phyloP scores from a whole-genome alignment of 768 basidiomycete species.

The Suillus discolor region DNA sequence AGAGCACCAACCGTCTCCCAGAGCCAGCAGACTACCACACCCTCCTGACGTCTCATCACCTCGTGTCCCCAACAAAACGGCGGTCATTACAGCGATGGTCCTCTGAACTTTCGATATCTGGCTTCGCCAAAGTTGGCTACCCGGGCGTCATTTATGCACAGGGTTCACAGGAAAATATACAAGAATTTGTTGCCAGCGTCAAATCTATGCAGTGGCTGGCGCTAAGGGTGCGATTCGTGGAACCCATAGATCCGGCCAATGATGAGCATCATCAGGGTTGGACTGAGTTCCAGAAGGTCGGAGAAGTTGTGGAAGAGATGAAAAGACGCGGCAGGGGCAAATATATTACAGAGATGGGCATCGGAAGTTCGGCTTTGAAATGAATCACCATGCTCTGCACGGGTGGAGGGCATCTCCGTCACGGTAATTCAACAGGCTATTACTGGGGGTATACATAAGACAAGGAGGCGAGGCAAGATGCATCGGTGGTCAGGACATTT shows the following conservation, averaged over 20 bases:
- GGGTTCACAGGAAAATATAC: slow-evolving; percentile 51
- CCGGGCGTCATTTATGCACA: slow-evolving; percentile 78
- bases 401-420: background rate
- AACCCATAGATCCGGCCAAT: slow-evolving; percentile 36
- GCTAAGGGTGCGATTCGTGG: slow-evolving; percentile 61
- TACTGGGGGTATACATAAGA: background rate
- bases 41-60: slow-evolving; percentile 74
- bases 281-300: slow-evolving; percentile 70
- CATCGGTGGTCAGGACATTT: background rate
- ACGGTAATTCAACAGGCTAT: background rate
- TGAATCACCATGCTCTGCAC: background rate
- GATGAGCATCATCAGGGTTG: slow-evolving; percentile 34
- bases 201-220: slow-evolving; percentile 83
- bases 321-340: slow-evolving; percentile 53
- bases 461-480: background rate
- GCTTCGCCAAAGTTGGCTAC: slow-evolving; percentile 77
- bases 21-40: slow-evolving; percentile 47
- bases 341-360: slow-evolving; percentile 64
- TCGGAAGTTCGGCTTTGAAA: slow-evolving; percentile 43
- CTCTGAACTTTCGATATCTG: slow-evolving; percentile 51
- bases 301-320: slow-evolving; percentile 73
- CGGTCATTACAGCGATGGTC: slow-evolving; percentile 59
- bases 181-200: slow-evolving; percentile 66
- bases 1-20: background rate
- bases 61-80: slow-evolving; percentile 65